Evolutionary conservation across 805 yeast genomes (phyloP).

Genomic region (Candida tammaniensis): DNA sequence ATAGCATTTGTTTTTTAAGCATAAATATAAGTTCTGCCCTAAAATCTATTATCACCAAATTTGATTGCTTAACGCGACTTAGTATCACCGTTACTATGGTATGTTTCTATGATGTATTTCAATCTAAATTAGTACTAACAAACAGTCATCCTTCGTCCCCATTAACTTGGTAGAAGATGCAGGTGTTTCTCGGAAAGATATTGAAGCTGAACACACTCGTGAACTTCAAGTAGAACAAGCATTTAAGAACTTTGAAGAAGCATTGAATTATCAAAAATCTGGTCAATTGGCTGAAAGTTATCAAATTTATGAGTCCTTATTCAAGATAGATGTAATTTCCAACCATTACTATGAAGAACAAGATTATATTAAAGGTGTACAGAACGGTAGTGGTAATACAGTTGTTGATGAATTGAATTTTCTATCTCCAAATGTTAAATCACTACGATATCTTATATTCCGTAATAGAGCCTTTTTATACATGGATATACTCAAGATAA

Average conservation of each 20-base stretch:
- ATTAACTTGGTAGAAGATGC: conserved; percentile 77
- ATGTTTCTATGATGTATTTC: neutral
- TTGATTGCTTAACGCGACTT: no score
- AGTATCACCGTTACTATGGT: no score
- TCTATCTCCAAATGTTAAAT: conserved; percentile 67
- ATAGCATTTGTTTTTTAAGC: no score
- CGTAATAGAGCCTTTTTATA: conserved; percentile 80
- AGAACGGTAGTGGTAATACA: conserved; percentile 30
- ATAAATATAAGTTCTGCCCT: no score
- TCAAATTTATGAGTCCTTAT: conserved; percentile 56
- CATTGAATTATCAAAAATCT: conserved; percentile 59
- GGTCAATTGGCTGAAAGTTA: conserved; percentile 49
- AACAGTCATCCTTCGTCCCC: conserved; percentile 69
- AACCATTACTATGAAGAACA: conserved; percentile 41
- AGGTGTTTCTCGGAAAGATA: conserved; percentile 49
- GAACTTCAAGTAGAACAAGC: conserved; percentile 91
- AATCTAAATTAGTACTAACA: neutral
- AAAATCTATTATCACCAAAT: no score
- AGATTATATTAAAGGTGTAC: conserved; percentile 35
- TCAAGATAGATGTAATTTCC: conserved; percentile 63
- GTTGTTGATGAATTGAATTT: conserved; percentile 41
- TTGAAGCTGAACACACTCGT: conserved; percentile 82
- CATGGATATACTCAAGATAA: conserved; percentile 36
- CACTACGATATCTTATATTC: conserved; percentile 71
- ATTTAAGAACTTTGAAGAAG: conserved; percentile 68